phyloP scores from a whole-genome alignment of 2,329 filamentous ascomycete species.

The Xylariaceae sp. region DNA sequence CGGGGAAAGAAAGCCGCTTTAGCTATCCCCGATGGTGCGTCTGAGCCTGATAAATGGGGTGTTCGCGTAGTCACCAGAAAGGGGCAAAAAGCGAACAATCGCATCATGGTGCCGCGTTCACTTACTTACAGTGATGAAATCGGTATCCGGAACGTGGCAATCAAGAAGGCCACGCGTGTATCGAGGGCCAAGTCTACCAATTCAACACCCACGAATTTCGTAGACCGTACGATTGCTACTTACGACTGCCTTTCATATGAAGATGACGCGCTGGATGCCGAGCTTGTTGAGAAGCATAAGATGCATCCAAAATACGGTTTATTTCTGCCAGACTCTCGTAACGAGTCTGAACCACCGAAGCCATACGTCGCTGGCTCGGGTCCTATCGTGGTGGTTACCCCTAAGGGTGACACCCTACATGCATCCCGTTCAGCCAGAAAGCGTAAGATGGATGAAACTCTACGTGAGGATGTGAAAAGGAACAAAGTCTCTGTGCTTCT shows the following conservation, averaged over 20 bases:
- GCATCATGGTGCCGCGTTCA: conserved; percentile 48
- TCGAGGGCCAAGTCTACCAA: conserved; percentile 52
- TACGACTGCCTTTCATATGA: conserved; percentile 49
- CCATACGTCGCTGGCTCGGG: conserved; percentile 43
- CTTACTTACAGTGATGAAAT: conserved; percentile 52
- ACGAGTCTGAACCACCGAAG: conserved; percentile 40
- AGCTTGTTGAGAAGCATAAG: conserved; percentile 45
- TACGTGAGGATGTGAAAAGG: conserved; percentile 26
- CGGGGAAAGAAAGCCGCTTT: conserved; percentile 30
- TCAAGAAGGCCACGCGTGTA: conserved; percentile 50
- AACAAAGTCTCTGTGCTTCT: conserved; percentile 23
- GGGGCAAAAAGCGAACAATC: conserved; percentile 45
- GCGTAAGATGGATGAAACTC: conserved; percentile 31
- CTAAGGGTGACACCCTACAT: conserved; percentile 45
- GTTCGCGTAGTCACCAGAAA: conserved; percentile 45
- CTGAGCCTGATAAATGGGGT: conserved; percentile 50
- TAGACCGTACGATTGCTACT: conserved; percentile 50
- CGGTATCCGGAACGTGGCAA: conserved; percentile 56
- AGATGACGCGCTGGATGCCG: conserved; percentile 49
- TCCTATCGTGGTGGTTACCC: conserved; percentile 48
- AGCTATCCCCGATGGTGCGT: conserved; percentile 38
- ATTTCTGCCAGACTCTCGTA: conserved; percentile 46
- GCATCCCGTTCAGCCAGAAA: conserved; percentile 41
- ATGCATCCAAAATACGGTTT: conserved; percentile 54
- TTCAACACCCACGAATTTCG: conserved; percentile 50